phyloP scores from a whole-genome alignment of 306 rosid genomes.

The Oemleria cerasiformis region DNA sequence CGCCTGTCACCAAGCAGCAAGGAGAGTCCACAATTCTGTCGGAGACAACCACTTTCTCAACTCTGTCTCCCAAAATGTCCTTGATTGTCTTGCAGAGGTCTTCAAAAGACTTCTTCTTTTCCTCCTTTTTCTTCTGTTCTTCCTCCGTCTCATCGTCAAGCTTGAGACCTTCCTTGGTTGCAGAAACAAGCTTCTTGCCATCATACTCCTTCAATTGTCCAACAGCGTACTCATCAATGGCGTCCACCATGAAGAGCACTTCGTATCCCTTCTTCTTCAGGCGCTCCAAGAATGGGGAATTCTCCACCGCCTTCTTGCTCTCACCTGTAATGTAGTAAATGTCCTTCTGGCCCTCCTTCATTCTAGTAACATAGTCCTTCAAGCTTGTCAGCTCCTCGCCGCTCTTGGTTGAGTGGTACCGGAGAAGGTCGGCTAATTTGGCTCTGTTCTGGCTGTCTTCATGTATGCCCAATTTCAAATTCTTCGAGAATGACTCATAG shows the following conservation, averaged over 20 bases:
- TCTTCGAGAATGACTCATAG: conserved; percentile 68
- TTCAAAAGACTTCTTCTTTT: conserved; percentile 67
- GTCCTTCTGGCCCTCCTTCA: conserved; percentile 74
- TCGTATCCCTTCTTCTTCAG: conserved; percentile 67
- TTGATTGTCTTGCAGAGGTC: conserved; percentile 52
- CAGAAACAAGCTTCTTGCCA: conserved; percentile 67
- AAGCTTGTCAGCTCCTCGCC: conserved; percentile 69
- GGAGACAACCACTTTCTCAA: conserved; percentile 64
- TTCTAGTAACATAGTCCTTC: conserved; percentile 66
- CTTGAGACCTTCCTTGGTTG: conserved; percentile 65
- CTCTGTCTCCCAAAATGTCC: conserved; percentile 60
- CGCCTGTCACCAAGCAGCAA: conserved; percentile 75
- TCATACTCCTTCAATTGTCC: conserved; percentile 67
- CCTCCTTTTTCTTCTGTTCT: conserved; percentile 56
- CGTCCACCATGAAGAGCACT: conserved; percentile 68
- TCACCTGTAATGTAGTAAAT: conserved; percentile 72
- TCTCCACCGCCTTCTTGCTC: conserved; percentile 68
- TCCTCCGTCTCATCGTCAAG: conserved; percentile 62
- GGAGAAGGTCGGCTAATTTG: conserved; percentile 59
- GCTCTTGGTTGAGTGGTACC: conserved; percentile 64
- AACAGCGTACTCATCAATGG: conserved; percentile 66
- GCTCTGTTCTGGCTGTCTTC: conserved; percentile 74
- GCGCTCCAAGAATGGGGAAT: conserved; percentile 68
- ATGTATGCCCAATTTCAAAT: conserved; percentile 61
- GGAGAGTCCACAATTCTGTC: conserved; percentile 70